Base-by-base conservation (phyloP, 2,329 filamentous ascomycete species). In the Didymella sp. region DNA sequence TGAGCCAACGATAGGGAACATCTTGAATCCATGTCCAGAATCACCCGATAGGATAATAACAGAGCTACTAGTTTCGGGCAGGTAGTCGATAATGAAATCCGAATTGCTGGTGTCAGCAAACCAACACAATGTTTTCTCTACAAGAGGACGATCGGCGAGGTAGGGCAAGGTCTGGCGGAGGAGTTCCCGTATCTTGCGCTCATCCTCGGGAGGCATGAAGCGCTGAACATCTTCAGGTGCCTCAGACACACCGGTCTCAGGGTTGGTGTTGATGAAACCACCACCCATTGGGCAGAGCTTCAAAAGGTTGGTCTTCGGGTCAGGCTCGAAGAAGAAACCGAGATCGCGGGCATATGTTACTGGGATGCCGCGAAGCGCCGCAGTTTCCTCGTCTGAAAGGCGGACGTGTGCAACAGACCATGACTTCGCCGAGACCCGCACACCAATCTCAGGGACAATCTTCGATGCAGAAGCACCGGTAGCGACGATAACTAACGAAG, bases 271-370 rank as follows among this genome's bases (percentile, higher is more conserved):
- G 46, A 79, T 77, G 59, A 79, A 86, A 0, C 85, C 86, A 0
- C 80, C 83, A 2, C 84, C 84, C 69, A 83, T 79, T 0, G 84
- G 84, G 62, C 85, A 87, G 9, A 89, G 66, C 73, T 89, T 88
- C 40, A 88, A 73, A 4, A 87, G 70, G 21, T 81, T 80, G 0
- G 85, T 87, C 58, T 79, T 77, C 0, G 79, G 81, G 60, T 88
- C 86, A 0, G 86, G 85, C 69, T 88, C 86, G 55, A 88, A 88
- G 73, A 87, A 85, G 76, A 88, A 88, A 0, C 85, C 85, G 0
- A 88, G 74, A 58, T 88, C 86, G 2, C 86, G 80, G 1, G 82
- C 82, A 49, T 87, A 86, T 0, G 82, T 85, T 0, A 87, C 83
- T 0, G 86, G 86, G 11, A 88, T 84, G 2, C 83, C 83, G 2